phyloP scores from a whole-genome alignment of 2,329 filamentous ascomycete genomes.

The Fusarium siculi region DNA sequence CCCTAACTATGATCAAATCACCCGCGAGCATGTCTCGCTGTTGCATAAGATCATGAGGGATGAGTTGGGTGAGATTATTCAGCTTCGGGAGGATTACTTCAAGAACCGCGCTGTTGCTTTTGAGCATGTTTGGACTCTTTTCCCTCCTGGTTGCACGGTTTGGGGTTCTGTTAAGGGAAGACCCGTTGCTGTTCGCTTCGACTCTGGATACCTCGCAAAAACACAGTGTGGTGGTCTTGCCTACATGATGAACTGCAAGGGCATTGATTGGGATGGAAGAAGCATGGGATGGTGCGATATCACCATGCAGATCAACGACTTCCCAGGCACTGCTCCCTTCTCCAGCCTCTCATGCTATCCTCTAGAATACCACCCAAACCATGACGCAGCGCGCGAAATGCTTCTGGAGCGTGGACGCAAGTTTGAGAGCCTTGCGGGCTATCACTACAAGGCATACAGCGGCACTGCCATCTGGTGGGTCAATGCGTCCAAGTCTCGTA shows the following conservation, averaged over 20 bases:
- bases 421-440: constrained; percentile 59
- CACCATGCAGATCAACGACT: constrained; percentile 52
- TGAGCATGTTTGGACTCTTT: constrained; percentile 64
- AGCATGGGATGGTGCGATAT: constrained; percentile 55
- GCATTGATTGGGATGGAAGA: constrained; percentile 61
- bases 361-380: constrained; percentile 54
- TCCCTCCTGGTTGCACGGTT: constrained; percentile 58
- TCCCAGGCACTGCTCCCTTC: constrained; percentile 58
- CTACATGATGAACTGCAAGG: constrained; percentile 53
- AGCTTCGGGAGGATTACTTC: constrained; percentile 62
- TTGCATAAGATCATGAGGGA: constrained; percentile 59
- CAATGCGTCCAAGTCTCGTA: constrained; percentile 34
- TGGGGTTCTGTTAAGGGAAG: constrained; percentile 54
- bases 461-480: constrained; percentile 50
- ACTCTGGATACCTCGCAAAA: constrained; percentile 50
- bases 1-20: constrained; percentile 52
- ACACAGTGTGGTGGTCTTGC: constrained; percentile 53
- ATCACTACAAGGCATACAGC: constrained; percentile 60
- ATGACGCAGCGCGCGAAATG: constrained; percentile 47
- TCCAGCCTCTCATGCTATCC: constrained; percentile 57
- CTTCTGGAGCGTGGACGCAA: constrained; percentile 55
- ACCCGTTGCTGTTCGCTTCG: constrained; percentile 53
- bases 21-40: constrained; percentile 59
- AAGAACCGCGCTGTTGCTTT: constrained; percentile 64
- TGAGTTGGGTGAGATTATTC: constrained; percentile 63